These are phyloP conservation scores for Lizonia empirigonia DNA, from an alignment of 2,329 filamentous ascomycete genomes.

Conservation along the genomic window DNA sequence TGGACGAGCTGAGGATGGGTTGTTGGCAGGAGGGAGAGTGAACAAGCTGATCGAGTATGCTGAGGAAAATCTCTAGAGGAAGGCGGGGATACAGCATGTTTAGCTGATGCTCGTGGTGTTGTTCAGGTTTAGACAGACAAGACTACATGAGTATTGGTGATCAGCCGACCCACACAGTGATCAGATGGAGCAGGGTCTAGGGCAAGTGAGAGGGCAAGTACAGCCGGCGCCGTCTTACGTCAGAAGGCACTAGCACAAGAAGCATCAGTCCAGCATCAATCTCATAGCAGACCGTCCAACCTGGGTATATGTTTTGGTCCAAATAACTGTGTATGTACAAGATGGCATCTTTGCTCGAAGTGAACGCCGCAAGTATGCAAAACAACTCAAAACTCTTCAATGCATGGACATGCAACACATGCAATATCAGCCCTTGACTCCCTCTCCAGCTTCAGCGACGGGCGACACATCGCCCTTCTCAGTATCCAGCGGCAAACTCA, in stretches of 20 bases:
- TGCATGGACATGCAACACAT: neutral
- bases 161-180: too few species aligned
- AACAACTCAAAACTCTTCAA: neutral
- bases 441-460: neutral
- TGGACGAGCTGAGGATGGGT: slow-evolving; percentile 29
- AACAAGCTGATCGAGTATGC: slow-evolving; percentile 38
- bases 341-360: neutral
- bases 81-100: slow-evolving; percentile 3
- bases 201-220: too few species aligned
- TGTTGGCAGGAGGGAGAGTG: slow-evolving; percentile 18
- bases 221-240: neutral
- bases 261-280: neutral
- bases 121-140: too few species aligned
- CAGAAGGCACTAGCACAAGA: neutral
- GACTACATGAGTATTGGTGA: too few species aligned
- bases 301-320: neutral
- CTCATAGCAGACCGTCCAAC: neutral
- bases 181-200: too few species aligned
- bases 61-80: slow-evolving; percentile 34
- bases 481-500: slow-evolving; percentile 6
- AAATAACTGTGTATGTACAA: neutral
- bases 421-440: neutral
- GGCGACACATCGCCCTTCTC: slow-evolving; percentile 5
- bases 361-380: neutral
- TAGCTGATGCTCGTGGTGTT: neutral